phyloP scores from a whole-genome alignment of 768 basidiomycete species.

The Rhodotorula taiwanensis region DNA sequence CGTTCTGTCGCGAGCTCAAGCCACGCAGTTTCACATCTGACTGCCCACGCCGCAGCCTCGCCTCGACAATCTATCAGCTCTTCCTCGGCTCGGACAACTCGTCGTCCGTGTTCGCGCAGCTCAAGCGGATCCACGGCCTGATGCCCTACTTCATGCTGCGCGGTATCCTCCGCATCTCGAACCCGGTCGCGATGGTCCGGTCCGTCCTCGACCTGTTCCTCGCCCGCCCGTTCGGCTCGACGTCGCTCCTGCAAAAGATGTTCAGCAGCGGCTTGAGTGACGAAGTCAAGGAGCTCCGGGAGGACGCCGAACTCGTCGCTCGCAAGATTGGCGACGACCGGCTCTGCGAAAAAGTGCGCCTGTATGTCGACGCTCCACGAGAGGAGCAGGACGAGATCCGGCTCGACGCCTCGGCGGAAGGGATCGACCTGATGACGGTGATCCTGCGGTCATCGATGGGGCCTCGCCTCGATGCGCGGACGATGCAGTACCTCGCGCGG shows the following conservation, averaged over 20 bases:
- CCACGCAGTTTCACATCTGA: conserved; percentile 2
- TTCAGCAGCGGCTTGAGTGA: conserved; percentile 87
- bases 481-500: conserved; percentile 71
- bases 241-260: conserved; percentile 88
- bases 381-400: conserved; percentile 81
- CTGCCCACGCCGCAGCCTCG: conserved; percentile 55
- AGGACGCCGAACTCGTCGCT: conserved; percentile 55
- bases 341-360: conserved; percentile 77
- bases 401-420: conserved; percentile 64
- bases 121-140: conserved; percentile 88
- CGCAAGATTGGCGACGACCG: conserved; percentile 81
- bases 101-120: conserved; percentile 73
- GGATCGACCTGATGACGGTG: conserved; percentile 66
- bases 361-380: conserved; percentile 76
- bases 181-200: conserved; percentile 93
- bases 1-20: conserved; percentile 10
- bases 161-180: conserved; percentile 80
- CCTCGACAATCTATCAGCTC: conserved; percentile 91
- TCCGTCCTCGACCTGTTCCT: conserved; percentile 85
- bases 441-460: conserved; percentile 68
- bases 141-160: conserved; percentile 99
- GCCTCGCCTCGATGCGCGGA: conserved; percentile 65
- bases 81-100: conserved; percentile 89
- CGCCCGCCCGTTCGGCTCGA: conserved; percentile 91
- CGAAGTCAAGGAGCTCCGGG: conserved; percentile 59